Evolutionary conservation across 148 eudicot species (phyloP), one percentile per base, ranked within the genome.

Genomic region (Limonium bicolor): DNA sequence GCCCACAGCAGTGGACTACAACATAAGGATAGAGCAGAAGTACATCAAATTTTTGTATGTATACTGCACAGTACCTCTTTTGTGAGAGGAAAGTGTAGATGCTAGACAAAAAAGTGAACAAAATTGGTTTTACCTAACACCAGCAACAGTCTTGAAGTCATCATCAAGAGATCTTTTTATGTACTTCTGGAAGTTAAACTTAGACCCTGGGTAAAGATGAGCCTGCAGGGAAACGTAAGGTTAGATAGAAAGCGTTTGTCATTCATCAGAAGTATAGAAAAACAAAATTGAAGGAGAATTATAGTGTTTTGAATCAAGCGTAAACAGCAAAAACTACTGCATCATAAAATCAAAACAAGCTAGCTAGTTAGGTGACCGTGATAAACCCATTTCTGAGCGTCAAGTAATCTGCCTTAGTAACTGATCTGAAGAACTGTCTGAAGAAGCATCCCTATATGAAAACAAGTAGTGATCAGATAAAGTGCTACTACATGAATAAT

Each of bases 101-200:
- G 41, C 22, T n/a, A 14, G 0, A 6, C 7, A 23, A 4, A 20
- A 6, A 40, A 40, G 7, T 20, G 10, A n/a, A 16, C 1, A 41
- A 11, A n/a, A 11, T 11, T 41, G n/a, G 24, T 1, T 4, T 6
- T 57, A 90, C 97, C 87, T 85, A 54, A 90, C 78, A 40, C 99
- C 99, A 14, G 84, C 95, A 54, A 90, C 68, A 31, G 81, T 88
- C 69, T 90, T 90, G 54, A 78, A 90, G 76, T 90, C 99, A 23
- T 90, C 99, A 80, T 90, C 99, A 20, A 90, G 55, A 6, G 99
- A 90, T 50, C 99, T 80, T 65, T 80, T 80, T 36, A 90, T 80
- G 58, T 90, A 90, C 48, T 85, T 90, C 59, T 84, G 99, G 62
- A 90, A 90, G 67, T 90, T 70, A 49, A 90, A 90, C 61, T 76